Base-by-base conservation (phyloP, 192 early-diverging fungal genomes). In the Phycomyces blakesleeanus region DNA sequence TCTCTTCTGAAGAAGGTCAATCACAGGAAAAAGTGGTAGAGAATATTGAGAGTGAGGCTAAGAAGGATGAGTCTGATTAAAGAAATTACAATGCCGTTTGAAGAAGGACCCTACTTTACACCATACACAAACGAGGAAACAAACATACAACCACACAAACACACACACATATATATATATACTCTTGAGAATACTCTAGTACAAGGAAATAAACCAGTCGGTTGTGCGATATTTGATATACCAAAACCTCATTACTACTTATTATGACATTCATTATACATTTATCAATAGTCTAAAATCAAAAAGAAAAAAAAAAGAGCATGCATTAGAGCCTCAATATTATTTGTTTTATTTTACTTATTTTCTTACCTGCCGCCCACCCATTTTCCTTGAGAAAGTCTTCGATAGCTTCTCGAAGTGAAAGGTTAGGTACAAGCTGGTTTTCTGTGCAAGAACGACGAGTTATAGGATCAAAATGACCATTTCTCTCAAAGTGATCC, bases 401-500 rank as follows among this genome's bases (percentile, higher is more conserved):
- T 22, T 84, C 83, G 38, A 84, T 81, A 0, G 83, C 81, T 42
- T 82, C 90, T 52, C 85, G 85, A 15, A 94, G 60, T 12, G 91
- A 86, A 21, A 87, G 76, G 61, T 94, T 94, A 1, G 91, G 89
- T 9, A 90, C 66, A 7, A 93, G 51, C 42, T 92, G 84, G 6
- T 55, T 71, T 57, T 91, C 89, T 0, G 79, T 79, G 56, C 91
- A 77, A 1, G 86, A 82, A 52, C 76, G 72, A 38, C 89, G 74
- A 7, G 87, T 81, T 11, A 93, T 69, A 0, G 93, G 93, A 76
- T 94, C 93, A 78, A 89, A 92, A 42, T 82, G 67, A n/a, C 93
- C 90, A 69, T 91, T 91, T 57, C 87, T 81, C 54, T 75, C 67
- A 49, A 94, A 81, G 63, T 94, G 91, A 42, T 89, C 78, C 27